Conservation (phyloP, 164 flowering plant species). For the Cinnamomum chago region DNA sequence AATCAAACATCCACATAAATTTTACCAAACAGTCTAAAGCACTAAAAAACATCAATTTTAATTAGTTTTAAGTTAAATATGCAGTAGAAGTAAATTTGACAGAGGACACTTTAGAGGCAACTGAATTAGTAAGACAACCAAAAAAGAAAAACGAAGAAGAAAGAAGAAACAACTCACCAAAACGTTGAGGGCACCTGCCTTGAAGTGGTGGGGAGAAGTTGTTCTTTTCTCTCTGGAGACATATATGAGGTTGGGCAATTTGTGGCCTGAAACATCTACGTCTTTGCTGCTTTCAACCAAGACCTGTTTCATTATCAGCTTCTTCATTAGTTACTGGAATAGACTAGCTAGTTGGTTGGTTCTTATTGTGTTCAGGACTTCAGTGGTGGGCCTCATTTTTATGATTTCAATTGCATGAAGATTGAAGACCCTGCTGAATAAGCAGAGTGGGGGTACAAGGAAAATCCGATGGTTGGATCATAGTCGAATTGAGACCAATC, state of each 20-base stretch:
- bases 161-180: slow-evolving; percentile 37
- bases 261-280: slow-evolving; percentile 36
- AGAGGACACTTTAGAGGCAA: not conserved
- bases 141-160: not conserved
- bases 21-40: too few species aligned
- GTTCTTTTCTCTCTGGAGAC: slow-evolving; percentile 64
- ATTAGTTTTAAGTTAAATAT: too few species aligned
- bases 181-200: slow-evolving; percentile 90
- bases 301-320: slow-evolving; percentile 27
- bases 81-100: not conserved
- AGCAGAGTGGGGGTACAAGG: too few species aligned
- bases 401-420: too few species aligned
- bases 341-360: not conserved
- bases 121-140: not conserved
- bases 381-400: too few species aligned
- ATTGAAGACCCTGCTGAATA: too few species aligned
- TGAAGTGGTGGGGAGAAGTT: slow-evolving; percentile 54
- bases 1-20: too few species aligned
- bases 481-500: too few species aligned
- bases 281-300: slow-evolving; percentile 43
- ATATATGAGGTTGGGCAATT: slow-evolving; percentile 72
- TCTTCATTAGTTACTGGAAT: not conserved
- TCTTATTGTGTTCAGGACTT: too few species aligned
- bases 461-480: too few species aligned
- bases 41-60: too few species aligned